These are phyloP conservation scores for Rhizoclosmatium globosum DNA, from an alignment of 192 early-diverging fungal species.

Conservation along the genomic window DNA sequence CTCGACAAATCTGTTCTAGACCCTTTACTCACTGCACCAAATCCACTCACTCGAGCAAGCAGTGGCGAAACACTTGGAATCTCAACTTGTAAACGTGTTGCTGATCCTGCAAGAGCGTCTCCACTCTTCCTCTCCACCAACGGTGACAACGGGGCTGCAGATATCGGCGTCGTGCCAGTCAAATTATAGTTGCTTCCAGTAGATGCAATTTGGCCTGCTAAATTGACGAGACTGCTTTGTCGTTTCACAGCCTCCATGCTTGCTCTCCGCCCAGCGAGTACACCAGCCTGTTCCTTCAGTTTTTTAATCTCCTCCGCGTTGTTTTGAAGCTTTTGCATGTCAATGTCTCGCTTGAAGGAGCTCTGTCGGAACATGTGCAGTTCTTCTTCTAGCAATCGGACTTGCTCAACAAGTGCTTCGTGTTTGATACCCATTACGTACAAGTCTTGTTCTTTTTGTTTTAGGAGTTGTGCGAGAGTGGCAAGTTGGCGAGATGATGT, in stretches of 20 bases:
- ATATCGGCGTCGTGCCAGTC: background rate
- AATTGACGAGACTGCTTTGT: background rate
- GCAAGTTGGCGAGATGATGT: slow-evolving; percentile 44
- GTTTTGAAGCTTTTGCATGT: background rate
- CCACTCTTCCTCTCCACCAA: no score
- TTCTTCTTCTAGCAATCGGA: slow-evolving; percentile 50
- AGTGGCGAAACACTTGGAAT: background rate
- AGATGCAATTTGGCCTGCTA: background rate
- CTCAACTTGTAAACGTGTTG: background rate
- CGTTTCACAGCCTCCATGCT: background rate
- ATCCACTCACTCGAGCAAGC: background rate
- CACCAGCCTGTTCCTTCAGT: background rate
- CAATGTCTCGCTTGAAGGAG: slow-evolving; percentile 13
- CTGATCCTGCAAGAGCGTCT: no score
- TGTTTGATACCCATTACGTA: slow-evolving; percentile 43
- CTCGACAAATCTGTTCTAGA: background rate
- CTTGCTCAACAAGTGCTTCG: slow-evolving; percentile 48
- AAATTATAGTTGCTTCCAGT: background rate
- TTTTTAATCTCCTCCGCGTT: background rate
- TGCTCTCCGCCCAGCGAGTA: background rate
- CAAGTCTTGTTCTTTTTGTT: slow-evolving; percentile 57
- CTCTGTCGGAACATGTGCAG: slow-evolving; percentile 37
- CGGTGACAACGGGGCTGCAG: background rate
- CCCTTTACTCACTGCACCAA: background rate
- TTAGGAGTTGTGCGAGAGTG: slow-evolving; percentile 39